These are phyloP conservation scores for Raffaelea ambrosiae DNA, from an alignment of 2,329 filamentous ascomycete genomes.

Conservation along the genomic window DNA sequence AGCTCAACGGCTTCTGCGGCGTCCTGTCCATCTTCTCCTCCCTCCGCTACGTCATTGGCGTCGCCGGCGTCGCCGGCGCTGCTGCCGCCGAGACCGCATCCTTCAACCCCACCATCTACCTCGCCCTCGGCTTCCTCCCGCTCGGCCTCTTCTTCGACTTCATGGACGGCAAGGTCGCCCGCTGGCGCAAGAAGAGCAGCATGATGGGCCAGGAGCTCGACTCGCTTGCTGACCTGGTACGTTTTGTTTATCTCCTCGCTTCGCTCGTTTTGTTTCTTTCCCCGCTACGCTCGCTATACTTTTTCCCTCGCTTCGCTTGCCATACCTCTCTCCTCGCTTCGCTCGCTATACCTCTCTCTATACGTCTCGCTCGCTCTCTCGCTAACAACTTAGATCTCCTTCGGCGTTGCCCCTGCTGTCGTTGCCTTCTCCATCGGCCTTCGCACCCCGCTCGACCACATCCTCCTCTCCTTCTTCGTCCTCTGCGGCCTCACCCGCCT, in stretches of 20 bases:
- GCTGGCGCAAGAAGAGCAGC: conserved; percentile 94
- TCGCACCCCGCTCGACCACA: conserved; percentile 73
- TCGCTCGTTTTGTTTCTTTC: neutral
- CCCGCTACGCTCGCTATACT: neutral
- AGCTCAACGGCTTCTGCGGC: conserved; percentile 56
- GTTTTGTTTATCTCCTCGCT: conserved; percentile 15
- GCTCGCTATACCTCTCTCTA: neutral
- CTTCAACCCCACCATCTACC: conserved; percentile 65
- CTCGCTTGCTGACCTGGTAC: conserved; percentile 87
- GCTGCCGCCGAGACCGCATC: conserved; percentile 35
- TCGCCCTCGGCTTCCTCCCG: conserved; percentile 78
- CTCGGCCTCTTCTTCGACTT: conserved; percentile 96
- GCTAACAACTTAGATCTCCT: conserved; percentile 63
- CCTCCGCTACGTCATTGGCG: conserved; percentile 79
- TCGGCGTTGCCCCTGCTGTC: conserved; percentile 81
- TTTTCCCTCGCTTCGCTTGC: neutral
- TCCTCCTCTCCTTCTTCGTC: conserved; percentile 78
- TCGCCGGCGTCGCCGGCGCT: conserved; percentile 19
- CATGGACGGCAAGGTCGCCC: conserved; percentile 91
- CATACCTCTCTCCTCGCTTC: neutral
- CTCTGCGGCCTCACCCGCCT: conserved; percentile 89
- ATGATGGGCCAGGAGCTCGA: conserved; percentile 98
- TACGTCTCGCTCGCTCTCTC: neutral
- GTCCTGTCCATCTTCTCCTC: conserved; percentile 95
- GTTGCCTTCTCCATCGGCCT: conserved; percentile 84